Conservation (phyloP, 306 rosid species). For the Cucumis cinereus region DNA sequence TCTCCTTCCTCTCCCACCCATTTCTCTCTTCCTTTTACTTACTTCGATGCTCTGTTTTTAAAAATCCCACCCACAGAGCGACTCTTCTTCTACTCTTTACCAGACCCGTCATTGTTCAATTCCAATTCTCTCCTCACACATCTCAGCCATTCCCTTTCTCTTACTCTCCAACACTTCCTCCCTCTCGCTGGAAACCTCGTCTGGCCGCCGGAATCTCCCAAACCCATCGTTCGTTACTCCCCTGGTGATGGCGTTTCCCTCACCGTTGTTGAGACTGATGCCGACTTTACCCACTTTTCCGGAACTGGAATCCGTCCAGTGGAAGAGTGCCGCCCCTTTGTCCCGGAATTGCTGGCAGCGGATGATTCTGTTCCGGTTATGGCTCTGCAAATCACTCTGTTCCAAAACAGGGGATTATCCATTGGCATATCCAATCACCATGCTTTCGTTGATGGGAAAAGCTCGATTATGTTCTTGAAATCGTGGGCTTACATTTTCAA, state of each 20-base stretch:
- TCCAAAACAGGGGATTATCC: slow-evolving; percentile 29
- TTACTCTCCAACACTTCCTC: slow-evolving; percentile 35
- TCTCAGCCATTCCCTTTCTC: slow-evolving; percentile 45
- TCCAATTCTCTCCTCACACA: slow-evolving; percentile 1
- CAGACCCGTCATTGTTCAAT: background rate
- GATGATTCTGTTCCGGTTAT: slow-evolving; percentile 10
- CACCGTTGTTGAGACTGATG: slow-evolving; percentile 24
- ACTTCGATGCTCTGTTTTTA: slow-evolving; percentile 33
- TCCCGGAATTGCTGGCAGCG: slow-evolving; percentile 25
- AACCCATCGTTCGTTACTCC: slow-evolving; percentile 25
- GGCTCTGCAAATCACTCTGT: slow-evolving; percentile 38
- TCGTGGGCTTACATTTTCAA: slow-evolving; percentile 36
- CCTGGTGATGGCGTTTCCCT: slow-evolving; percentile 31
- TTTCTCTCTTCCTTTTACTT: slow-evolving; percentile 22
- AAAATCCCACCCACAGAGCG: slow-evolving; percentile 30
- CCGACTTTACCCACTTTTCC: slow-evolving; percentile 18
- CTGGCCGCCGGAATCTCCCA: slow-evolving; percentile 28
- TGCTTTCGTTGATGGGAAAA: slow-evolving; percentile 36
- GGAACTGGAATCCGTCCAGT: slow-evolving; percentile 13
- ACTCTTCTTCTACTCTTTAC: slow-evolving; percentile 27
- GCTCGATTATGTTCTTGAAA: slow-evolving; percentile 30
- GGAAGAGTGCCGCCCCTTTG: slow-evolving; percentile 13
- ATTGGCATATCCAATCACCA: slow-evolving; percentile 38
- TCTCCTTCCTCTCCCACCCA: slow-evolving; percentile 17
- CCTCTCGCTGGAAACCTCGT: slow-evolving; percentile 32